phyloP scores from a whole-genome alignment of 2,329 filamentous ascomycete genomes.

The Neofusicoccum kwambonambiense region DNA sequence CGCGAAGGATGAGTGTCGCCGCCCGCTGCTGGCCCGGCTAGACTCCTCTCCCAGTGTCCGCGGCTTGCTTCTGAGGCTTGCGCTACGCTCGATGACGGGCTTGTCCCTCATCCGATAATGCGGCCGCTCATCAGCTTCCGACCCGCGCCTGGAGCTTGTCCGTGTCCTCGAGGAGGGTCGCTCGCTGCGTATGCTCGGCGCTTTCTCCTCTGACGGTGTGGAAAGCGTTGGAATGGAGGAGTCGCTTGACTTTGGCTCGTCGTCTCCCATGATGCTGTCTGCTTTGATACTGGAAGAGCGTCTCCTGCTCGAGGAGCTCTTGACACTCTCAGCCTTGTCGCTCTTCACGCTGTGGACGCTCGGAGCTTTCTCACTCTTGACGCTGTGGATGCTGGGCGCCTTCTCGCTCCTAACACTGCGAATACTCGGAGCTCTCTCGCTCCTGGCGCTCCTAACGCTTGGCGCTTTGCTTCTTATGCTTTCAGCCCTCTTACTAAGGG shows the following conservation, averaged over 20 bases:
- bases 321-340: conserved; percentile 10
- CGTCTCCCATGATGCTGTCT: background rate
- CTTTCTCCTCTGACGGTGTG: background rate
- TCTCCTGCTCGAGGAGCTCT: background rate
- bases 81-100: conserved; percentile 9
- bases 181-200: background rate
- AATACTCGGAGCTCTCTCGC: background rate
- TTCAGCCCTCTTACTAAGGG: conserved; percentile 8
- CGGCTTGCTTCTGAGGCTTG: conserved; percentile 7
- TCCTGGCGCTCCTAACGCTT: background rate
- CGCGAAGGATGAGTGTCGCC: background rate
- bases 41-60: background rate
- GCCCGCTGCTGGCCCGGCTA: background rate
- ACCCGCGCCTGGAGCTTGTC: background rate
- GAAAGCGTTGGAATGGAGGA: background rate
- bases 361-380: too few species aligned
- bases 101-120: conserved; percentile 14
- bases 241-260: background rate
- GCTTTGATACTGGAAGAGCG: background rate
- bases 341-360: background rate
- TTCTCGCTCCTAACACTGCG: background rate
- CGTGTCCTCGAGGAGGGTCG: background rate
- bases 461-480: conserved; percentile 7
- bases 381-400: background rate
- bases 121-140: conserved; percentile 5